These are phyloP conservation scores for Rhizopogon vulgaris DNA, from an alignment of 768 basidiomycete genomes.

Conservation along the genomic window DNA sequence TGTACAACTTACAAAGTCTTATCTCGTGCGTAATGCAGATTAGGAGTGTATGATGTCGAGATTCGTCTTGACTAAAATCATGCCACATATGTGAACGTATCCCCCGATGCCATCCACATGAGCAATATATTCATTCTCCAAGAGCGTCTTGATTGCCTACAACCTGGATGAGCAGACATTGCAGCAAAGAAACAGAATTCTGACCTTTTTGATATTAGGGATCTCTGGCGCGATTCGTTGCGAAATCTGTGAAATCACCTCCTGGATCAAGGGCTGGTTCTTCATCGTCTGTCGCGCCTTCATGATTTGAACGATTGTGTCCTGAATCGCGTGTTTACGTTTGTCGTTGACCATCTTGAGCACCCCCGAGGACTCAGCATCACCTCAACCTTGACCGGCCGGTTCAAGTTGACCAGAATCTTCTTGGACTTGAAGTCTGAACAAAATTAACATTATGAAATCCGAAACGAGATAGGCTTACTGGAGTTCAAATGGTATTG, in stretches of 20 bases:
- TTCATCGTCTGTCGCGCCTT: constrained; percentile 93
- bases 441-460: too few species aligned
- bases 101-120: constrained; percentile 53
- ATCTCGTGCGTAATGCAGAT: too few species aligned
- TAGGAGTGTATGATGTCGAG: neutral
- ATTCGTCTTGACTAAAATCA: constrained; percentile 10
- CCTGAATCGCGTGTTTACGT: constrained; percentile 92
- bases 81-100: constrained; percentile 45
- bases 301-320: constrained; percentile 93
- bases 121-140: constrained; percentile 98
- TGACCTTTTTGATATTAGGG: constrained; percentile 91
- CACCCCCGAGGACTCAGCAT: constrained; percentile 83
- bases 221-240: constrained; percentile 88
- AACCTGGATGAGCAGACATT: constrained; percentile 6
- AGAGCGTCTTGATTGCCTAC: constrained; percentile 81
- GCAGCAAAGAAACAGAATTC: constrained; percentile 1
- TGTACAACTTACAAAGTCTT: too few species aligned
- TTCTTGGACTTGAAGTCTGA: constrained; percentile 92
- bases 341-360: constrained; percentile 95
- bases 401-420: constrained; percentile 86
- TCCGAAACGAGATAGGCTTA: constrained; percentile 19
- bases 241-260: constrained; percentile 84
- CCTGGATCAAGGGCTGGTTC: constrained; percentile 83
- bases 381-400: constrained; percentile 86
- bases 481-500: constrained; percentile 91